Evolutionary conservation across 495 filamentous ascomycete genomes (phyloP).

Genomic region (Tuber magnatum): DNA sequence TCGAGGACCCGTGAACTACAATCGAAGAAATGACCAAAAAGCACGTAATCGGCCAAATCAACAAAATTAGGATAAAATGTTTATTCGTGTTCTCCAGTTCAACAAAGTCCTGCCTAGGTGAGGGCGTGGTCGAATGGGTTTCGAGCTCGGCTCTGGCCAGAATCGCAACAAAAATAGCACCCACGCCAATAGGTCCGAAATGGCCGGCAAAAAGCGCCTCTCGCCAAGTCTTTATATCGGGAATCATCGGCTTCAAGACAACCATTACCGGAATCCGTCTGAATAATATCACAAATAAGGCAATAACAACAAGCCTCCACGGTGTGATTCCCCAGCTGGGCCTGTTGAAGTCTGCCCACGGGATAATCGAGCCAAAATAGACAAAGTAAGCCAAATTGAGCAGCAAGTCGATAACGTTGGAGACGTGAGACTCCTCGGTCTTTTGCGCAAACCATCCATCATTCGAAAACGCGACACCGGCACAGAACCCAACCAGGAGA

Average conservation of each 20-base stretch:
- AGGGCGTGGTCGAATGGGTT: slow-evolving; percentile 60
- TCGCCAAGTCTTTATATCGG: slow-evolving; percentile 96
- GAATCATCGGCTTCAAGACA: slow-evolving; percentile 81
- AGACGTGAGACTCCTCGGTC: slow-evolving; percentile 96
- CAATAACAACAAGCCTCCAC: slow-evolving; percentile 84
- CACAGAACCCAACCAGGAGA: slow-evolving; percentile 89
- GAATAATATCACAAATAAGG: slow-evolving; percentile 88
- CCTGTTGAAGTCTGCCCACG: slow-evolving; percentile 81
- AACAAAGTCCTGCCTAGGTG: slow-evolving; percentile 40
- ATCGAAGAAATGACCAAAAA: slow-evolving; percentile 95
- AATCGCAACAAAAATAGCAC: slow-evolving; percentile 92
- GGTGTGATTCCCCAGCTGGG: slow-evolving; percentile 62
- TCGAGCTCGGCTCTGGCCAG: slow-evolving; percentile 85
- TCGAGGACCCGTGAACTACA: slow-evolving; percentile 90
- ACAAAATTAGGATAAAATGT: slow-evolving; percentile 62
- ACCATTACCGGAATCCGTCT: slow-evolving; percentile 96
- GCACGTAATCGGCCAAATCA: slow-evolving; percentile 94
- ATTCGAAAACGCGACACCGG: slow-evolving; percentile 95
- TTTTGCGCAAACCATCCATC: slow-evolving; percentile 99
- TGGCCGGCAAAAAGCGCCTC: slow-evolving; percentile 97
- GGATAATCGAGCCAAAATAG: slow-evolving; percentile 93
- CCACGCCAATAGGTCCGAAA: slow-evolving; percentile 96
- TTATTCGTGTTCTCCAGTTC: slow-evolving; percentile 46
- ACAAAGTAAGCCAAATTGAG: slow-evolving; percentile 98
- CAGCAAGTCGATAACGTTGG: slow-evolving; percentile 96